phyloP scores from a whole-genome alignment of 192 early-diverging fungal genomes.

The Phlyctochytrium arcticum region DNA sequence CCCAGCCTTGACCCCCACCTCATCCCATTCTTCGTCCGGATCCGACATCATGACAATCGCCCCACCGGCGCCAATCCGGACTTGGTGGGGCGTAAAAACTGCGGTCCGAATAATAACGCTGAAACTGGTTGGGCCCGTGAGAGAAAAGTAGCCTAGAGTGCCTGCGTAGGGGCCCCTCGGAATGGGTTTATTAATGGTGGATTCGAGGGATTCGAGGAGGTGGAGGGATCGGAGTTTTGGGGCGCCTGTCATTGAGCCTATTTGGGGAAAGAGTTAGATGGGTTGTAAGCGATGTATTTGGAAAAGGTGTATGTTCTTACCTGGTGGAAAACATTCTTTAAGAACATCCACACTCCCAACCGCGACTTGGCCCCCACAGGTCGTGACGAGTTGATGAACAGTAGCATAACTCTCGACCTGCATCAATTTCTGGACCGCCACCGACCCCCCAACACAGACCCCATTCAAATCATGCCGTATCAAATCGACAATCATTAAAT shows the following conservation, averaged over 20 bases:
- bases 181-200: too few species aligned
- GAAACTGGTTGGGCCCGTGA: conserved; percentile 62
- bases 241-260: conserved; percentile 95
- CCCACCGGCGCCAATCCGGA: conserved; percentile 88
- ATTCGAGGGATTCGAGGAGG: conserved; percentile 72
- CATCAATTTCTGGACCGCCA: conserved; percentile 81
- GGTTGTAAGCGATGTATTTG: background rate
- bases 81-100: conserved; percentile 50
- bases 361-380: conserved; percentile 60
- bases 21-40: conserved; percentile 80
- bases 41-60: conserved; percentile 87
- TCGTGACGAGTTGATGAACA: conserved; percentile 91
- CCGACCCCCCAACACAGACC: conserved; percentile 61
- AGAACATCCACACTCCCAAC: conserved; percentile 63
- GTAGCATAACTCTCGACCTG: conserved; percentile 83
- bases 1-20: conserved; percentile 74
- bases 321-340: conserved; percentile 80
- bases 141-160: conserved; percentile 81
- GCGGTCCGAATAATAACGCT: conserved; percentile 91
- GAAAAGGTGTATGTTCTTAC: conserved; percentile 30
- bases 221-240: conserved; percentile 85
- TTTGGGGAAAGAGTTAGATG: background rate
- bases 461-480: conserved; percentile 89
- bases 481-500: conserved; percentile 97
- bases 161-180: conserved; percentile 86